These are phyloP conservation scores for Sphagnurus paluster DNA, from an alignment of 1,284 basidiomycete species.

Conservation along the genomic window DNA sequence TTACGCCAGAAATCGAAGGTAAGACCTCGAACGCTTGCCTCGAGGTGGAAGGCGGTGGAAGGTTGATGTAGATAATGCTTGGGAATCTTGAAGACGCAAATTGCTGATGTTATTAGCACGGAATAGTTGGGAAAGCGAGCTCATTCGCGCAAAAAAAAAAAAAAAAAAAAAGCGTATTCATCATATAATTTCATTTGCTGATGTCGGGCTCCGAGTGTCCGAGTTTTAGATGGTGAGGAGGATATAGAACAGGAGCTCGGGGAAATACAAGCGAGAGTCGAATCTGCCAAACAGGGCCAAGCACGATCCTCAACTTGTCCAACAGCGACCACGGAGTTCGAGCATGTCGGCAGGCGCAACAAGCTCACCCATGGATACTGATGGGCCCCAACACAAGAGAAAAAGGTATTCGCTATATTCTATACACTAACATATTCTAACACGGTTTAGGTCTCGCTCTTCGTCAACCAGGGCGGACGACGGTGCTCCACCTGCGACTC, in stretches of 20 bases:
- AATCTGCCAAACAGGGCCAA: slow-evolving; percentile 23
- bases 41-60: background rate
- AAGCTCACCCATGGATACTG: slow-evolving; percentile 34
- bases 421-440: too few relatives aligned
- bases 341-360: slow-evolving; percentile 51
- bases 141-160: background rate
- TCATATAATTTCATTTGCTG: slow-evolving; percentile 1
- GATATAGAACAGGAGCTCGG: background rate
- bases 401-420: too few relatives aligned
- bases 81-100: slow-evolving; percentile 1
- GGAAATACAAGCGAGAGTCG: background rate
- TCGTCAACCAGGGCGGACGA: slow-evolving; percentile 48
- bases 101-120: slow-evolving; percentile 17
- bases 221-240: background rate
- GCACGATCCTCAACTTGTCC: slow-evolving; percentile 15
- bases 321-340: slow-evolving; percentile 10
- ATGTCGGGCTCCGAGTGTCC: background rate
- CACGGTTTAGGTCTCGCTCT: slow-evolving; percentile 64
- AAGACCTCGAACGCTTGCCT: slow-evolving; percentile 38
- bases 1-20: slow-evolving; percentile 53
- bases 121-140: slow-evolving; percentile 5
- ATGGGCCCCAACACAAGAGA: slow-evolving; percentile 46
- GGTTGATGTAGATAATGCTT: background rate
- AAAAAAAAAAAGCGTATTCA: too few relatives aligned
- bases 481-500: slow-evolving; percentile 58